A percentile compares a stretch with the other conserved stretches of the same genome.
Evolutionary conservation across 192 early-diverging fungal genomes (phyloP).

Genomic region (Gorgonomyces haynaldii): DNA sequence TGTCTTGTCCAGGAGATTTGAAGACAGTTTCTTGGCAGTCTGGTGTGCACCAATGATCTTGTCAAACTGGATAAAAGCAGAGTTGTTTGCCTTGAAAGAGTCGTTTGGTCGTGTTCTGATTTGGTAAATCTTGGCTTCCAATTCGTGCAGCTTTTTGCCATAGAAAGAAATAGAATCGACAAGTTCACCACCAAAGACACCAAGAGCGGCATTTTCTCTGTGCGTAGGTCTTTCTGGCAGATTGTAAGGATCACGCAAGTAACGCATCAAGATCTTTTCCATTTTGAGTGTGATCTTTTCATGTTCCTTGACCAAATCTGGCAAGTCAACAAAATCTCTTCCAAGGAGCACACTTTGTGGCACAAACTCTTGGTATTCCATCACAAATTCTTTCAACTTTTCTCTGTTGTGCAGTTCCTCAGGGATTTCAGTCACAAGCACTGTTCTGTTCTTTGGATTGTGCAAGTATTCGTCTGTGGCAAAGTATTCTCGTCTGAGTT

Average conservation of each 20-base stretch:
- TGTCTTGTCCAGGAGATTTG: not conserved
- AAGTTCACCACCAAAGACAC: slow-evolving; percentile 12
- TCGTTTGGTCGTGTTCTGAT: slow-evolving; percentile 19
- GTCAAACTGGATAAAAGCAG: slow-evolving; percentile 26
- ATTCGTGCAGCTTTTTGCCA: slow-evolving; percentile 11
- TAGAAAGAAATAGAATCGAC: slow-evolving; percentile 31
- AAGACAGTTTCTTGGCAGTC: slow-evolving; percentile 12
- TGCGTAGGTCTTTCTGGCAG: slow-evolving; percentile 26
- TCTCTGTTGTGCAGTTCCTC: slow-evolving; percentile 14
- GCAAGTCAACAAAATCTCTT: slow-evolving; percentile 17
- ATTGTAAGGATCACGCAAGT: slow-evolving; percentile 22
- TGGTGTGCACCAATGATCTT: slow-evolving; percentile 17
- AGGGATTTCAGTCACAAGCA: slow-evolving; percentile 28
- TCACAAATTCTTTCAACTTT: slow-evolving; percentile 16
- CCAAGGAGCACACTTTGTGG: slow-evolving; percentile 19
- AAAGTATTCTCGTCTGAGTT: slow-evolving; percentile 19
- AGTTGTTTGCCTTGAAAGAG: slow-evolving; percentile 16
- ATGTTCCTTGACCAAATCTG: slow-evolving; percentile 25
- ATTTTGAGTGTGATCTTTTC: slow-evolving; percentile 16
- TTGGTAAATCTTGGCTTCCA: slow-evolving; percentile 35
- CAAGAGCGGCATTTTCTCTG: slow-evolving; percentile 7
- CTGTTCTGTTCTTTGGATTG: slow-evolving; percentile 13
- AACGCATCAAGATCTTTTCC: slow-evolving; percentile 22
- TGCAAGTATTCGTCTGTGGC: slow-evolving; percentile 12
- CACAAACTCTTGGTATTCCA: not conserved